Percentiles rank a stretch among this genome's conserved stretches.
These are phyloP conservation scores for Austroboletus niveus DNA, from an alignment of 1,284 basidiomycete genomes.

Conservation along the genomic window DNA sequence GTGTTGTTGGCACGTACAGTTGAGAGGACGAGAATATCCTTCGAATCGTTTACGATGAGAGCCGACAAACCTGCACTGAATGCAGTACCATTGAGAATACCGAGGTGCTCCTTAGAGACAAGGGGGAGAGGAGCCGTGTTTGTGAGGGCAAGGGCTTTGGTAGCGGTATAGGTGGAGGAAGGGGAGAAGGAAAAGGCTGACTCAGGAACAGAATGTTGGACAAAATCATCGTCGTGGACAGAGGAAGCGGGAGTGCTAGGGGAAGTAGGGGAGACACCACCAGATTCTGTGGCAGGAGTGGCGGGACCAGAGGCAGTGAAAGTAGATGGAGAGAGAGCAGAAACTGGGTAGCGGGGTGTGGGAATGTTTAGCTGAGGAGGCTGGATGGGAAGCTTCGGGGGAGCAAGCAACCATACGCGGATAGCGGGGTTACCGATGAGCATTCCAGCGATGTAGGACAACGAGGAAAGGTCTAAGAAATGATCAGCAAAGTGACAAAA, in stretches of 20 bases:
- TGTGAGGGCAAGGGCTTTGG: constrained; percentile 66
- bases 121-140: constrained; percentile 68
- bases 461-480: constrained; percentile 66
- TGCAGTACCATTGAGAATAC: constrained; percentile 81
- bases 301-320: constrained; percentile 14
- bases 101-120: constrained; percentile 80
- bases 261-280: constrained; percentile 17
- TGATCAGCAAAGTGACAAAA: not conserved
- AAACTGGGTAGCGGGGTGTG: constrained; percentile 15
- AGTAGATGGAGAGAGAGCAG: constrained; percentile 1
- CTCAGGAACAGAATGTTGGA: constrained; percentile 3
- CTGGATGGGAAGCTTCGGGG: constrained; percentile 2
- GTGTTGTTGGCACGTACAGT: constrained; percentile 17
- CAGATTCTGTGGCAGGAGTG: constrained; percentile 20
- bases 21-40: constrained; percentile 68
- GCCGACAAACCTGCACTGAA: constrained; percentile 69
- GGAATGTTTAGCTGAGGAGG: constrained; percentile 1
- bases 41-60: constrained; percentile 69
- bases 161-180: constrained; percentile 42
- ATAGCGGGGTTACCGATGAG: constrained; percentile 81
- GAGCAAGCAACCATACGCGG: constrained; percentile 47
- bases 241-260: constrained; percentile 32
- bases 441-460: constrained; percentile 82
- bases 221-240: constrained; percentile 23
- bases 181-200: constrained; percentile 2